phyloP scores from a whole-genome alignment of 371 early-diverging fungal genomes.

The Rhizomucor miehei region DNA sequence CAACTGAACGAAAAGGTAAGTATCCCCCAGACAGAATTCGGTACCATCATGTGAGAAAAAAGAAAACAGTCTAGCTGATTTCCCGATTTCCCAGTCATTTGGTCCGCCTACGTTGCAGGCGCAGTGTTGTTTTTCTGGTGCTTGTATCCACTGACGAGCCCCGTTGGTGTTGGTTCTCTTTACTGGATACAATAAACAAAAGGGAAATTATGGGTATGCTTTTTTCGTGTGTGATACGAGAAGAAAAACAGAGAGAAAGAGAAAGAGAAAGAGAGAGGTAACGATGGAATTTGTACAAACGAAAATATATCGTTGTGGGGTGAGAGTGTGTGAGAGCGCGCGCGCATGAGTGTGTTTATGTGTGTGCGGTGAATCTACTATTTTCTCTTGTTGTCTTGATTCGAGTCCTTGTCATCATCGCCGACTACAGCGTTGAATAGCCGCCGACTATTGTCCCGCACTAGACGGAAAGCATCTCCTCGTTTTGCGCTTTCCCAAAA shows the following conservation, averaged over 20 bases:
- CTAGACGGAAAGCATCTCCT: conserved; percentile 20
- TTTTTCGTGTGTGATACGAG: not conserved
- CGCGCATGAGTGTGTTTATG: not conserved
- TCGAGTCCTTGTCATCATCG: conserved; percentile 8
- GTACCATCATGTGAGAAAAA: not conserved
- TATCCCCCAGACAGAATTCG: not conserved
- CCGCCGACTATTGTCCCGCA: conserved; percentile 16
- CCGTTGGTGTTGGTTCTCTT: conserved; percentile 8
- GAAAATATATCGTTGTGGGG: not conserved
- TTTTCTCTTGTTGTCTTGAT: conserved; percentile 1
- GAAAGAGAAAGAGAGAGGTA: not conserved
- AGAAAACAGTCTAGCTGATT: not conserved
- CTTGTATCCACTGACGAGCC: conserved; percentile 16
- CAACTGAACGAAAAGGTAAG: conserved; percentile 22
- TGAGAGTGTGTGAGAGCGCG: not conserved
- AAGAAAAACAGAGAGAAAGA: not conserved
- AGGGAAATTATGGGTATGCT: not conserved
- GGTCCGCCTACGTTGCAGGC: conserved; percentile 4
- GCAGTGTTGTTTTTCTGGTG: conserved; percentile 8
- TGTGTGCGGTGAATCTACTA: not conserved
- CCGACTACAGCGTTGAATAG: conserved; percentile 9
- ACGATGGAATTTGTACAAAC: not conserved
- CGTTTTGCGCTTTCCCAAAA: conserved; percentile 25
- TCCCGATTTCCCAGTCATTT: conserved; percentile 7
- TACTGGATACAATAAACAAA: conserved; percentile 6